Evolutionary conservation across 1,139 yeast genomes (phyloP).

Genomic region (Yamadazyma diddensiae): DNA sequence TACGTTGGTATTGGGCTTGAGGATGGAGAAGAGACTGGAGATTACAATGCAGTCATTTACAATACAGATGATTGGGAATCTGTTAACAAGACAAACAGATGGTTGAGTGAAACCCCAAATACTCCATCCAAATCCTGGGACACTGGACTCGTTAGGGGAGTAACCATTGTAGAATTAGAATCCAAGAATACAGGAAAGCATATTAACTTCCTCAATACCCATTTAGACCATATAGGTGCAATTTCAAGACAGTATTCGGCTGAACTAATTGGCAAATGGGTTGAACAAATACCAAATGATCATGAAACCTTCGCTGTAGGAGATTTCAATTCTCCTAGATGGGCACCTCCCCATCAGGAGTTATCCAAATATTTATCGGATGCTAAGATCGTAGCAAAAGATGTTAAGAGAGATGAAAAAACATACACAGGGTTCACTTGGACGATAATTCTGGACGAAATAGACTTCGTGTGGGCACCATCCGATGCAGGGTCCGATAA

Average conservation of each 20-base stretch:
- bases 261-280: constrained; percentile 28
- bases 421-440: constrained; percentile 40
- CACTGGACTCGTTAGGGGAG: constrained; percentile 42
- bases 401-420: constrained; percentile 20
- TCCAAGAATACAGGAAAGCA: constrained; percentile 19
- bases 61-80: constrained; percentile 27
- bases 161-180: constrained; percentile 33
- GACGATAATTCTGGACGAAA: constrained; percentile 17
- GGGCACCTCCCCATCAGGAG: constrained; percentile 17
- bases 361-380: constrained; percentile 22
- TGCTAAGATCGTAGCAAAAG: constrained; percentile 16
- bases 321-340: constrained; percentile 10
- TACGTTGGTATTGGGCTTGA: constrained; percentile 47
- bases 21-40: constrained; percentile 41
- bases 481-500: constrained; percentile 15
- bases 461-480: constrained; percentile 29
- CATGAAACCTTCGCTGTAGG: constrained; percentile 33
- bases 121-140: constrained; percentile 39
- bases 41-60: constrained; percentile 44
- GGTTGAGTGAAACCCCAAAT: constrained; percentile 43
- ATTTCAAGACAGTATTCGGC: constrained; percentile 31
- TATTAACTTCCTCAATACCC: constrained; percentile 39
- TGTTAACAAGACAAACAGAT: constrained; percentile 33
- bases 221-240: constrained; percentile 40
- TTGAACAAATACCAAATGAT: constrained; percentile 22